Conservation (phyloP, 495 filamentous ascomycete genomes). For the Geoglossum glabrum region DNA sequence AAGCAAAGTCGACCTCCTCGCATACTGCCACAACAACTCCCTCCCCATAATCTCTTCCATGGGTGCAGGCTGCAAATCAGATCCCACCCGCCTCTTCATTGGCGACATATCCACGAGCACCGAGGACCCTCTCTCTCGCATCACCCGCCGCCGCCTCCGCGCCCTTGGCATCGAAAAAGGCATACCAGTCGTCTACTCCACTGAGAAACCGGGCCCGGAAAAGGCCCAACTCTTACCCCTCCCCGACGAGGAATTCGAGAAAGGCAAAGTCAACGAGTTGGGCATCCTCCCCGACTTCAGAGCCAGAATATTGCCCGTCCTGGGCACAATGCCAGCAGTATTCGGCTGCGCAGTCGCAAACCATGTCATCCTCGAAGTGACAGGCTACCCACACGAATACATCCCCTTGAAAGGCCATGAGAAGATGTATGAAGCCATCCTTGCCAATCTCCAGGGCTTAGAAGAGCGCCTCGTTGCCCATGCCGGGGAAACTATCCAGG, state of each 20-base stretch:
- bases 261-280: constrained; percentile 73
- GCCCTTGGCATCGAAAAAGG: constrained; percentile 61
- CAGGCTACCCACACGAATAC: constrained; percentile 76
- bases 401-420: constrained; percentile 59
- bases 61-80: constrained; percentile 94
- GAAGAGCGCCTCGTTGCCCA: constrained; percentile 49
- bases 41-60: constrained; percentile 81
- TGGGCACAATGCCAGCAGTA: constrained; percentile 92
- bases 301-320: constrained; percentile 76
- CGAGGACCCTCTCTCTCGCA: constrained; percentile 76
- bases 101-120: constrained; percentile 79
- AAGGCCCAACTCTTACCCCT: constrained; percentile 80
- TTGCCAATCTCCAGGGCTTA: constrained; percentile 46
- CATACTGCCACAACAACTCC: constrained; percentile 59
- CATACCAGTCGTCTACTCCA: constrained; percentile 82
- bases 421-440: constrained; percentile 74
- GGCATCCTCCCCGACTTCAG: constrained; percentile 82
- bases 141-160: constrained; percentile 61
- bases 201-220: constrained; percentile 74
- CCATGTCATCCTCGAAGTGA: constrained; percentile 70
- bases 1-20: constrained; percentile 78
- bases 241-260: constrained; percentile 68
- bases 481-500: constrained; percentile 34
- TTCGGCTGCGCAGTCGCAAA: constrained; percentile 86
- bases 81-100: constrained; percentile 79